phyloP scores from a whole-genome alignment of 2,329 filamentous ascomycete species.

The Hymenoscyphus infarciens region DNA sequence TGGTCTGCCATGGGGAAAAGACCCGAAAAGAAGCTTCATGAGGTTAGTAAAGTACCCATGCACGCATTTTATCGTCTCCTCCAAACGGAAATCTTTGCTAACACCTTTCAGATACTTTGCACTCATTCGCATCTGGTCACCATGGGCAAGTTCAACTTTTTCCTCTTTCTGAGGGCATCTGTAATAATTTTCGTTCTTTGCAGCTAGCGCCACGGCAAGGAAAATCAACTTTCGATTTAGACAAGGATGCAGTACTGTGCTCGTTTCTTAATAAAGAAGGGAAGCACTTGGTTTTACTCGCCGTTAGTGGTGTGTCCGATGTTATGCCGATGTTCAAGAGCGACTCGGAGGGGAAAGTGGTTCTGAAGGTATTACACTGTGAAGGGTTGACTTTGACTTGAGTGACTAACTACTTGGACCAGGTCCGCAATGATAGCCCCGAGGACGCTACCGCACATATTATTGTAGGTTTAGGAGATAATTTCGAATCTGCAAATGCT shows the following conservation, averaged over 20 bases:
- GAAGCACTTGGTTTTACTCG: constrained; percentile 72
- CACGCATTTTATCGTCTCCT: too few species aligned
- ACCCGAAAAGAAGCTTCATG: constrained; percentile 25
- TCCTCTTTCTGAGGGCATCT: background rate
- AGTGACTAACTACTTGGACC: constrained; percentile 10
- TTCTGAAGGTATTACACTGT: constrained; percentile 53
- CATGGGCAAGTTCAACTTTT: constrained; percentile 38
- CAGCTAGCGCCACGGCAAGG: constrained; percentile 87
- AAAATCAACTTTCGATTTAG: constrained; percentile 58
- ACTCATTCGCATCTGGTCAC: constrained; percentile 71
- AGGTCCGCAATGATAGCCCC: constrained; percentile 65
- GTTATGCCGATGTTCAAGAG: constrained; percentile 67
- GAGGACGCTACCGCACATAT: constrained; percentile 55
- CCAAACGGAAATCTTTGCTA: constrained; percentile 10
- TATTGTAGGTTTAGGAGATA: constrained; percentile 66
- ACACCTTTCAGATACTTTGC: constrained; percentile 65
- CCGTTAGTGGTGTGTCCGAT: constrained; percentile 69
- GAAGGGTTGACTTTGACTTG: background rate
- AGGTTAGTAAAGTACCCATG: constrained; percentile 24
- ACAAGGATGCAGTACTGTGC: constrained; percentile 74
- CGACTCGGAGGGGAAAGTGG: constrained; percentile 60
- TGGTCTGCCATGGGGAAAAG: constrained; percentile 34
- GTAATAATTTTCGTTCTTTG: background rate
- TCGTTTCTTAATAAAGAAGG: constrained; percentile 74
- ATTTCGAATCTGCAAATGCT: constrained; percentile 72